Evolutionary conservation across 2,329 filamentous ascomycete species (phyloP).

Genomic region (Colletotrichum filicis): DNA sequence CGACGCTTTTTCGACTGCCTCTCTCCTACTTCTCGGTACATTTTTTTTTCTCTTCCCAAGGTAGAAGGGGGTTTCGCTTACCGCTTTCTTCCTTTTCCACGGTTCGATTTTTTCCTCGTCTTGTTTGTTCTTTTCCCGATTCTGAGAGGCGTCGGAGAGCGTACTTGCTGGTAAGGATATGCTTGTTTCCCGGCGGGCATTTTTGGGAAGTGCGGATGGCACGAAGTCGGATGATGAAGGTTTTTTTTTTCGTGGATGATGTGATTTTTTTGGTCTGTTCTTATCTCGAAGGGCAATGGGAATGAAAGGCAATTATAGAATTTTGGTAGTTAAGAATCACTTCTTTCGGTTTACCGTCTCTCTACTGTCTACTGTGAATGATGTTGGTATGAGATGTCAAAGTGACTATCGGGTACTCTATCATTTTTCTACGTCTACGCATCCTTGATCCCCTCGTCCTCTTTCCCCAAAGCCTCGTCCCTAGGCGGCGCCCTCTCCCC

Average conservation of each 20-base stretch:
- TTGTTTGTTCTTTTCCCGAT: not conserved
- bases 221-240: not conserved
- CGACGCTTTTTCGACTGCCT: not conserved
- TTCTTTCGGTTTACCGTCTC: not conserved
- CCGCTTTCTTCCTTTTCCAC: not conserved
- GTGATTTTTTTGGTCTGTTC: not conserved
- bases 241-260: not conserved
- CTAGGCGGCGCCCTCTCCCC: constrained; percentile 49
- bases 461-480: not conserved
- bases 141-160: constrained; percentile 30
- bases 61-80: not conserved
- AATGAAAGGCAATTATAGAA: not conserved
- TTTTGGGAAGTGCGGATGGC: constrained; percentile 9
- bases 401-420: no score
- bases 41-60: not conserved
- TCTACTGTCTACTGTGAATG: not conserved
- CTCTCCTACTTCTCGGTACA: constrained; percentile 22
- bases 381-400: not conserved
- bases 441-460: no score
- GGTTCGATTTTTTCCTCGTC: not conserved
- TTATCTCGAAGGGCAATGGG: not conserved
- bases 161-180: constrained; percentile 33
- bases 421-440: no score
- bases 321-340: constrained; percentile 9
- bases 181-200: constrained; percentile 9